These are phyloP conservation scores for Medakamo hakoo DNA, from an alignment of 139 green algal genomes.

Conservation along the genomic window DNA sequence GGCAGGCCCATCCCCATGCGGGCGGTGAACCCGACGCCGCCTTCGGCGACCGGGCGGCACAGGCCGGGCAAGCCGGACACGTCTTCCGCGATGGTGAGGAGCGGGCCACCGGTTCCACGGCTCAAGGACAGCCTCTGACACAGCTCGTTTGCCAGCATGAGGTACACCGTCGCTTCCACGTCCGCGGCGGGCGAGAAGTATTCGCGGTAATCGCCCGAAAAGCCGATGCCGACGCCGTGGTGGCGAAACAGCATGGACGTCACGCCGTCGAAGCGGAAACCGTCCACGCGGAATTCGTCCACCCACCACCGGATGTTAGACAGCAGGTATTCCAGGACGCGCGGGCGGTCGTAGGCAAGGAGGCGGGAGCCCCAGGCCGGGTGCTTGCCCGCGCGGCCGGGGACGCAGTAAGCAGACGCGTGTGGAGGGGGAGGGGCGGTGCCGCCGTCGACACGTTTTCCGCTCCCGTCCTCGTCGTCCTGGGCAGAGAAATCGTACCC, in stretches of 20 bases:
- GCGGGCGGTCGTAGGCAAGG: constrained; percentile 77
- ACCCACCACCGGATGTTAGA: constrained; percentile 90
- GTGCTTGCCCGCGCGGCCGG: constrained; percentile 73
- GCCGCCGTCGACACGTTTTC: no score
- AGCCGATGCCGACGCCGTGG: constrained; percentile 76
- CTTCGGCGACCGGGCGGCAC: constrained; percentile 65
- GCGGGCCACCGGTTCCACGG: no score
- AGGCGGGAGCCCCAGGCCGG: constrained; percentile 72
- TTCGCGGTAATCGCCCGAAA: constrained; percentile 62
- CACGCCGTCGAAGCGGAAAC: constrained; percentile 91
- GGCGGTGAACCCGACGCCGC: constrained; percentile 87
- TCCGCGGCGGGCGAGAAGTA: constrained; percentile 47
- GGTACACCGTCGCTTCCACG: constrained; percentile 89
- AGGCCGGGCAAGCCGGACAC: constrained; percentile 83
- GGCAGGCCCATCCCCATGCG: constrained; percentile 82
- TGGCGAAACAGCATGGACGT: constrained; percentile 97
- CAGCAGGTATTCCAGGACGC: constrained; percentile 76
- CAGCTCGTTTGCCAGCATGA: constrained; percentile 85
- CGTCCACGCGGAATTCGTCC: constrained; percentile 87
- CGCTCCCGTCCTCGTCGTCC: background rate
- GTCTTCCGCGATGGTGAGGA: constrained; percentile 83
- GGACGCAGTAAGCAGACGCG: background rate
- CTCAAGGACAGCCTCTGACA: constrained; percentile 53
- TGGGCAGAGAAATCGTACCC: constrained; percentile 13
- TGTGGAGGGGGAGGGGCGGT: no score